Percentiles rank a stretch among this genome's conserved stretches.
Conservation (phyloP, 306 rosid species). For the Pachyrhizus erosus region DNA sequence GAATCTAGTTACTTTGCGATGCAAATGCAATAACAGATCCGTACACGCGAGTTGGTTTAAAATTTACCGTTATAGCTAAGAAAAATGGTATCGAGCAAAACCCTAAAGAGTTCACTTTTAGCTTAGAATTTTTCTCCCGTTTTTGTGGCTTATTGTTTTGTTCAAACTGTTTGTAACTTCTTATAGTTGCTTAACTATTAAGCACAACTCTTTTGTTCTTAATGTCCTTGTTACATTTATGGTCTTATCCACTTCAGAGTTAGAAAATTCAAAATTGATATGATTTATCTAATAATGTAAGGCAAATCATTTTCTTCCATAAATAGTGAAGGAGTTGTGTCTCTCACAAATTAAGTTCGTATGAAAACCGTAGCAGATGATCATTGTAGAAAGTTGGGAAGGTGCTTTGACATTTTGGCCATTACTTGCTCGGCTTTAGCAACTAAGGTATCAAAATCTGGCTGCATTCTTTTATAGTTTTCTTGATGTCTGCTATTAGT, state of each 20-base stretch:
- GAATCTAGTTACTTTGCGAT: conserved; percentile 50
- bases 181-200: not conserved
- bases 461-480: conserved; percentile 57
- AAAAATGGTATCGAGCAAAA: not conserved
- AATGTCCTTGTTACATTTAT: not conserved
- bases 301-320: not conserved
- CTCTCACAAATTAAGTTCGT: conserved; percentile 21
- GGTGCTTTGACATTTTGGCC: conserved; percentile 57
- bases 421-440: conserved; percentile 47
- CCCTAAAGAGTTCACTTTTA: conserved; percentile 36
- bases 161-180: not conserved
- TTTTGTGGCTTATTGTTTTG: not conserved
- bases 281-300: not conserved
- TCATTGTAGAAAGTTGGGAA: conserved; percentile 37
- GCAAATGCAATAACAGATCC: conserved; percentile 35
- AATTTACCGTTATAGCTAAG: conserved; percentile 22
- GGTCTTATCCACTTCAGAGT: not conserved
- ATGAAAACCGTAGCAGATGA: conserved; percentile 36
- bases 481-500: conserved; percentile 45
- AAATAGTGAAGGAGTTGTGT: conserved; percentile 18
- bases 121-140: not conserved
- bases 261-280: not conserved
- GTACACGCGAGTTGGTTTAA: conserved; percentile 33
- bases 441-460: conserved; percentile 57
- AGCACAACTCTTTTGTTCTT: not conserved